phyloP scores from a whole-genome alignment of 31 red algal species.

The Endocladia muricata region DNA sequence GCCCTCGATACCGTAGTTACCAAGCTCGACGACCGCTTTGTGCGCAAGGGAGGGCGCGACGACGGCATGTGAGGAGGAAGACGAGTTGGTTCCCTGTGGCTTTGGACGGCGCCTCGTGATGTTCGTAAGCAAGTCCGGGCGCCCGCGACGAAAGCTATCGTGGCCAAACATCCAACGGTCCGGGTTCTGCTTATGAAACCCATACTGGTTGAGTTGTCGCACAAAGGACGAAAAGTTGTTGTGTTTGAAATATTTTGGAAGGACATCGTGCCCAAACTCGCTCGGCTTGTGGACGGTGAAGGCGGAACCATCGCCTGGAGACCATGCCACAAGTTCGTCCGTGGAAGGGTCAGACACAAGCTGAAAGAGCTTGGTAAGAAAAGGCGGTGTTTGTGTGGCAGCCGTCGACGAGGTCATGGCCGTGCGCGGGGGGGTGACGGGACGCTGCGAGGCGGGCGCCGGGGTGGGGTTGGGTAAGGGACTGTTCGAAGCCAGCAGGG shows the following conservation, averaged over 20 bases:
- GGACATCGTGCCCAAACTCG: slow-evolving; percentile 82
- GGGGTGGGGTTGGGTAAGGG: not conserved
- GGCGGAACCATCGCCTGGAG: slow-evolving; percentile 37
- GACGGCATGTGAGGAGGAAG: not conserved
- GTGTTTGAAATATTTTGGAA: slow-evolving; percentile 94
- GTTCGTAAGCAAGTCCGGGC: slow-evolving; percentile 64
- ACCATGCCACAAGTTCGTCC: slow-evolving; percentile 79
- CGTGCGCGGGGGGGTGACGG: not conserved
- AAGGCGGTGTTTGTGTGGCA: slow-evolving; percentile 59
- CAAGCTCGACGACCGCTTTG: slow-evolving; percentile 83
- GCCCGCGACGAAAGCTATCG: slow-evolving; percentile 71
- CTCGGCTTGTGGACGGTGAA: slow-evolving; percentile 91
- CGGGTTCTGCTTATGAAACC: slow-evolving; percentile 93
- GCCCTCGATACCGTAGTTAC: slow-evolving; percentile 72
- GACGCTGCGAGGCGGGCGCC: not conserved
- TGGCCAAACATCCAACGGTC: slow-evolving; percentile 91
- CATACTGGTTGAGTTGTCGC: slow-evolving; percentile 95
- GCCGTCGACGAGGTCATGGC: slow-evolving; percentile 10
- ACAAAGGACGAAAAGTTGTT: slow-evolving; percentile 92
- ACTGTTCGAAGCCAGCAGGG: no score
- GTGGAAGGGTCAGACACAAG: slow-evolving; percentile 83
- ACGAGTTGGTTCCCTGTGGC: not conserved
- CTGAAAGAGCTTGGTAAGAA: slow-evolving; percentile 83
- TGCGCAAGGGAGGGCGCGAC: slow-evolving; percentile 35
- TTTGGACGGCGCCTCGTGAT: slow-evolving; percentile 66